Evolutionary conservation across 1,139 yeast genomes (phyloP).

Genomic region (Pichia sp.): DNA sequence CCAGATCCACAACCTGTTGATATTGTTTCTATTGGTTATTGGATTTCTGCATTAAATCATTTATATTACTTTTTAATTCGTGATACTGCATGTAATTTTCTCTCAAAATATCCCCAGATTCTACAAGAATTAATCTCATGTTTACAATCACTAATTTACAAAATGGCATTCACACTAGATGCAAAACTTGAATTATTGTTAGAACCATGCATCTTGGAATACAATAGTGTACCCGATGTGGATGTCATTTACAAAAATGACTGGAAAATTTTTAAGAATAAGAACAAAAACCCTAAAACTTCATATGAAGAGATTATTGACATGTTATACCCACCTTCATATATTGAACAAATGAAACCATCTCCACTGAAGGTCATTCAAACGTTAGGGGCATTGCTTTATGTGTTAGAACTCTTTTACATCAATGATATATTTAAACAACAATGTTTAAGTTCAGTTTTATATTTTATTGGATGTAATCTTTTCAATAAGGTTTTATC

Average conservation of each 20-base stretch:
- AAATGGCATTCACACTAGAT: constrained; percentile 59
- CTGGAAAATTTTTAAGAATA: constrained; percentile 66
- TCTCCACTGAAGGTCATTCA: constrained; percentile 84
- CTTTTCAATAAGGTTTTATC: constrained; percentile 69
- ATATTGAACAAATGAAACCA: constrained; percentile 63
- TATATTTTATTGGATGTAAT: constrained; percentile 69
- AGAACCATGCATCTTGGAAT: constrained; percentile 59
- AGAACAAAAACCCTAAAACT: constrained; percentile 31
- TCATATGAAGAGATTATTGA: constrained; percentile 64
- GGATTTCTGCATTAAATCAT: constrained; percentile 65
- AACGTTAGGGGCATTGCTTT: constrained; percentile 79
- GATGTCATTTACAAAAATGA: constrained; percentile 58
- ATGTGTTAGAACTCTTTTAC: constrained; percentile 75
- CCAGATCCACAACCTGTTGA: constrained; percentile 44
- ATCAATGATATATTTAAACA: constrained; percentile 70
- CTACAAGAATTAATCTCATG: constrained; percentile 56
- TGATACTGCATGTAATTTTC: constrained; percentile 41
- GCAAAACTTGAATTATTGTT: constrained; percentile 49
- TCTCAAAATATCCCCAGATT: constrained; percentile 46
- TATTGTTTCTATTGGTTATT: constrained; percentile 62
- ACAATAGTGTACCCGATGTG: constrained; percentile 60
- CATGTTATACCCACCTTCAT: constrained; percentile 68
- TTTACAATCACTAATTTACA: constrained; percentile 54
- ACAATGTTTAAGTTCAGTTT: constrained; percentile 71
- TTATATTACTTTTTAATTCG: constrained; percentile 57